Evolutionary conservation across 202 grass and related monocot genomes (phyloP), one percentile per base, ranked within the genome.

Genomic region (Bolboschoenoplectus hybrid): DNA sequence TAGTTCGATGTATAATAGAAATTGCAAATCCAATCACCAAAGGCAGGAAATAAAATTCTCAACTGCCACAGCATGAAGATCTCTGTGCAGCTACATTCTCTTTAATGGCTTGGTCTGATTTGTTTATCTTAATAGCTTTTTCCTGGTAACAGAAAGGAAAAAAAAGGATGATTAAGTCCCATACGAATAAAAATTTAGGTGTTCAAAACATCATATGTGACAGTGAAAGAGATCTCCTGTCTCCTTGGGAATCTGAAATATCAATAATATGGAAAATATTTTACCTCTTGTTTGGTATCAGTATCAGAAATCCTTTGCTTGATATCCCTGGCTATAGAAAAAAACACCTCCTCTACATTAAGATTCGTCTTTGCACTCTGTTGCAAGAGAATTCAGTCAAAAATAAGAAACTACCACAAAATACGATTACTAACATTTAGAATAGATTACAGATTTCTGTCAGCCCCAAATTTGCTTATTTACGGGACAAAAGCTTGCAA

Each of bases 361-460:
- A 94, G 85, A 88, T 94, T 94, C 68, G 93, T 94, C 88, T 94
- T 94, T 52, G 93, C 93, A 91, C 93, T 94, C 93, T 94, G 90
- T 63, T 45, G 58, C 34, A 82, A 26, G 36, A 49, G 19, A 36
- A 76, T 81, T 58, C 19, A 82, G 39, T 67, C 77, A 81, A 62
- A 82, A 82, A 47, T 82, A 81, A 81, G 9, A 81, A 81, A 62
- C 61, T 67, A 83, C 9, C 44, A 79, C 72, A 78, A 66, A 43
- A 90, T 14, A 67, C 76, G 9, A 43, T 20, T 55, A 63, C 35
- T 32, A 36, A 32, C 78, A 58, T 38, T 74, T n/a, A 1, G 14
- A 84, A 81, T 7, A 62, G 58, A 12, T 13, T 47, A n/a, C 39
- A 64, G 49, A 34, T 39, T 87, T 46, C 10, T 9, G 86, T 63